phyloP scores from a whole-genome alignment of 73 alveolate genomes.

The Breviolum minutum region DNA sequence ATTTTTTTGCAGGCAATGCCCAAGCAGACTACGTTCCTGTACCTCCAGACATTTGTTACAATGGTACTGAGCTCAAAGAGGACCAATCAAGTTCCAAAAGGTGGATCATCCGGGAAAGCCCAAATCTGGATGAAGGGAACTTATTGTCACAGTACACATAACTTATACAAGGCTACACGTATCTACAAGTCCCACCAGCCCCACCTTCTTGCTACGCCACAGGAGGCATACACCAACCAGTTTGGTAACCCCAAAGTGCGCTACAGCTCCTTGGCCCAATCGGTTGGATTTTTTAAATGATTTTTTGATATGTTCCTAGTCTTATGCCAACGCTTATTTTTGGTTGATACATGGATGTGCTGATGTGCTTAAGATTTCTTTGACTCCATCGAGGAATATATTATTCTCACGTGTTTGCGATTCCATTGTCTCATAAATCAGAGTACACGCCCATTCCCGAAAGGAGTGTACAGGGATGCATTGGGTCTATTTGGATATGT shows the following conservation, averaged over 20 bases:
- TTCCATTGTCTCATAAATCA: too few species aligned
- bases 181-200: too few species aligned
- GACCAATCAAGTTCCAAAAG: not conserved
- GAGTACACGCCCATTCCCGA: too few species aligned
- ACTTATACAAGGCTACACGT: not conserved
- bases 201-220: too few species aligned
- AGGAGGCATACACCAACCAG: not conserved
- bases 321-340: not conserved
- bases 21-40: conserved; percentile 46
- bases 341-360: too few species aligned
- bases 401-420: too few species aligned
- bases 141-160: not conserved
- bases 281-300: not conserved
- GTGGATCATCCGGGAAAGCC: not conserved
- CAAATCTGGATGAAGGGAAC: not conserved
- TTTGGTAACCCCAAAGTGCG: conserved; percentile 15
- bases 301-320: not conserved
- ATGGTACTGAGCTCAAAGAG: conserved; percentile 3
- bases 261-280: conserved; percentile 24
- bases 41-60: not conserved
- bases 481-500: too few species aligned
- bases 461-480: too few species aligned
- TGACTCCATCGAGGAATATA: too few species aligned
- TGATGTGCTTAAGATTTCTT: too few species aligned
- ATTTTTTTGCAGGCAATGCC: not conserved